phyloP scores from a whole-genome alignment of 2,329 filamentous ascomycete genomes.

The Fusarium staphyleae region DNA sequence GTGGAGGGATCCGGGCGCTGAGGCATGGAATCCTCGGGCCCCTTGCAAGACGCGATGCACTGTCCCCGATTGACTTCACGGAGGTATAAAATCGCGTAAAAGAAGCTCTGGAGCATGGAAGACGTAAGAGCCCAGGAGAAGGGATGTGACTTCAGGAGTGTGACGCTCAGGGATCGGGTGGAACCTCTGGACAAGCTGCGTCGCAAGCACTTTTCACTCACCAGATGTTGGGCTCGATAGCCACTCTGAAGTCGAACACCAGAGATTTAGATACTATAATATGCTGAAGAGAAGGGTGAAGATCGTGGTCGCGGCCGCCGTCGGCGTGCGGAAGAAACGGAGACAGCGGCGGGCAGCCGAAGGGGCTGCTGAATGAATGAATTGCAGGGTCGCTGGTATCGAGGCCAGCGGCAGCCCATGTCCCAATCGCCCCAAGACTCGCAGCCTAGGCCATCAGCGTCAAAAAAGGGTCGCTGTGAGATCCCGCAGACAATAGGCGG shows the following conservation, averaged over 20 bases:
- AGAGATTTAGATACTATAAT: slow-evolving; percentile 15
- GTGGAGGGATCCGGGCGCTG: slow-evolving; percentile 15
- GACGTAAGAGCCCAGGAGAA: neutral
- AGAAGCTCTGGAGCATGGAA: neutral
- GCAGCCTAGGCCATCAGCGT: slow-evolving; percentile 48
- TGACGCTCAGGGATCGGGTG: slow-evolving; percentile 9
- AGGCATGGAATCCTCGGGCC: slow-evolving; percentile 14
- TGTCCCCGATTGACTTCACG: slow-evolving; percentile 14
- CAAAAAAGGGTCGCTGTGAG: slow-evolving; percentile 11
- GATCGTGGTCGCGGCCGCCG: slow-evolving; percentile 18
- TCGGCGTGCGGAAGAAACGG: slow-evolving; percentile 25
- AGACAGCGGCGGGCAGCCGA: slow-evolving; percentile 30
- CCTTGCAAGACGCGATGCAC: slow-evolving; percentile 13
- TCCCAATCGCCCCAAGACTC: slow-evolving; percentile 50
- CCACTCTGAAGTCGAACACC: slow-evolving; percentile 17
- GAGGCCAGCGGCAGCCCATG: slow-evolving; percentile 48
- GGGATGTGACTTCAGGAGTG: slow-evolving; percentile 11
- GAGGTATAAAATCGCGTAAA: slow-evolving; percentile 1
- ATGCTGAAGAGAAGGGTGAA: neutral
- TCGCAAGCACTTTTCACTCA: slow-evolving; percentile 27
- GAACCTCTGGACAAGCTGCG: slow-evolving; percentile 4
- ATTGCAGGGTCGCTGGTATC: slow-evolving; percentile 43
- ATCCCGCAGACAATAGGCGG: slow-evolving; percentile 18
- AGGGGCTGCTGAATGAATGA: slow-evolving; percentile 35
- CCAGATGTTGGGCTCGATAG: slow-evolving; percentile 27